Evolutionary conservation across 1,284 basidiomycete species (phyloP), one percentile per base, ranked within the genome.

Genomic region (Rhodofomes roseus): DNA sequence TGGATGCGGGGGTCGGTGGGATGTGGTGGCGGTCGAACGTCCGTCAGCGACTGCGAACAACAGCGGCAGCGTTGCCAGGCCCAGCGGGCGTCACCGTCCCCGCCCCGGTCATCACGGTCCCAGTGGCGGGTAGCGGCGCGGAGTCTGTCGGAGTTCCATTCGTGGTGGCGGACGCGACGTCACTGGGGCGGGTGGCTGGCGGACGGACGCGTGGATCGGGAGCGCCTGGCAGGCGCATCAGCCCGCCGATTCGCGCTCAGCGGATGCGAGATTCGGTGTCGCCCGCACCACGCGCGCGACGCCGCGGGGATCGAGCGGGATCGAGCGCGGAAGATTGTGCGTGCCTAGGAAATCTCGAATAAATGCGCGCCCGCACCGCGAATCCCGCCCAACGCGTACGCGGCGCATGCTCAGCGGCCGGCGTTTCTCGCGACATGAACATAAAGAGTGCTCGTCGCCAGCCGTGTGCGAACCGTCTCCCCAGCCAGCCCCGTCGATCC

Each of bases 141-240:
- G 63, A 56, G 58, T 57, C 62, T 65, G 65, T 60, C 65, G 63
- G 95, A 36, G 89, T 86, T 31, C 27, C n/a, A 52, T 36, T 3
- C n/a, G n/a, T 2, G 31, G 50, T 52, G 50, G 50, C 50, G 23
- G 25, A 23, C 16, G 25, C 27, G 50, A 36, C 50, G 50, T 36
- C 31, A 36, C 31, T 52, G 9, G 8, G 31, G 31, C 11, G 11
- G 29, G 50, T 34, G 50, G 31, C 50, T 20, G 16, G 31, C 27
- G 9, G 31, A 20, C 20, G 50, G n/a, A 52, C 31, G 50, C 50
- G 12, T 31, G 16, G 29, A 52, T 52, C 50, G 50, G 50, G 50
- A 52, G 31, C 50, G 50, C 50, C 50, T 9, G n/a, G 48, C 48
- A 8, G 50, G 84, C 81, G 63, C 78, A 73, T 56, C 77, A 77